Base-by-base conservation (phyloP, 2,329 filamentous ascomycete genomes). In the Ophiosphaerella narmari region DNA sequence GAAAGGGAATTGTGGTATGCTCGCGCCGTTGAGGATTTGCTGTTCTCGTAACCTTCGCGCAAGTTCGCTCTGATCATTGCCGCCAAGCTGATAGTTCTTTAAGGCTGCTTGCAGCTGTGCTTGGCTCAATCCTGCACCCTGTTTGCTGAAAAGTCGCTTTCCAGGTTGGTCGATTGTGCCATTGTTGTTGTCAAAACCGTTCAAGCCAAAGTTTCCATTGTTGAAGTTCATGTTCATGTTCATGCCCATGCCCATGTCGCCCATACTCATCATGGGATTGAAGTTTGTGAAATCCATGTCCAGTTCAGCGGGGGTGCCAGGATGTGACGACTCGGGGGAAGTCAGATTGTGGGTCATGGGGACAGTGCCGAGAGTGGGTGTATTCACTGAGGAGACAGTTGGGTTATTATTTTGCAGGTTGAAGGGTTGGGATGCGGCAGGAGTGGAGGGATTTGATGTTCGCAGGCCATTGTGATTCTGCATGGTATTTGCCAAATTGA, bases 371-470 rank as follows among this genome's bases (percentile, higher is more conserved):
- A 97, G 81, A 0, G 92, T 96, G 0, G 93, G 93, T 0, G 93
- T 97, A 73, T 97, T 97, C 47, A 97, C 93, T 3, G 92, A 97
- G 3, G 94, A 99, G 14, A 97, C 93, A 1, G 92, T 97, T 13
- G 93, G 93, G 72, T 97, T 97, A 72, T 96, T 91, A 7, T 29
- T 7, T 70, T 91, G 88, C 60, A 96, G 86, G 42, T 86, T 86
- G 66, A 93, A 91, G 46, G 74, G 75, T 52, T 77, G 75, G 35
- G 81, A 79, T 39, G 87, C 84, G 23, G 90, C 87, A 2, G 93
- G 93, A 0, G 93, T 97, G 4, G 89, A 86, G 1, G 92, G 93
- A 57, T 91, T 90, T 4, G 92, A 95, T 8, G 86, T 90, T 50
- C 90, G 87, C 52, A 97, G 82, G 12, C 88, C 91, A 69, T 94